Evolutionary conservation across 2,329 filamentous ascomycete species (phyloP).

Genomic region (Trichoderma atrobrunneum): DNA sequence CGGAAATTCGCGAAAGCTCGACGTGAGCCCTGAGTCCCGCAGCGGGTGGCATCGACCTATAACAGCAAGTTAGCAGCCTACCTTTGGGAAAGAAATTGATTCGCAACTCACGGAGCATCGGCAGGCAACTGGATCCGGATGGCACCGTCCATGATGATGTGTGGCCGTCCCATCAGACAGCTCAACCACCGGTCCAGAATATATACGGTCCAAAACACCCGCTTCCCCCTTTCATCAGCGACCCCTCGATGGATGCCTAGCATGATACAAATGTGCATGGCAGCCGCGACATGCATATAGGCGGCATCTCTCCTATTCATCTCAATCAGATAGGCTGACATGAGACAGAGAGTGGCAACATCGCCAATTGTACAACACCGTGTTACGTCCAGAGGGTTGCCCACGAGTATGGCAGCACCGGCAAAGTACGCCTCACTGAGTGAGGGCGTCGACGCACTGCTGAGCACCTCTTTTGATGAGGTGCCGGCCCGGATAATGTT

Average conservation of each 20-base stretch:
- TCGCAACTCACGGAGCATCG: slow-evolving; percentile 39
- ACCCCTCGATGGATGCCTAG: slow-evolving; percentile 47
- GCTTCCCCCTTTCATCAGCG: slow-evolving; percentile 43
- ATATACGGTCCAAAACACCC: slow-evolving; percentile 53
- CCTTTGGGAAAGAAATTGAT: background rate
- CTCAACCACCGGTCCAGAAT: slow-evolving; percentile 49
- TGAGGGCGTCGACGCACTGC: slow-evolving; percentile 22
- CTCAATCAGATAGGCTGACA: slow-evolving; percentile 50
- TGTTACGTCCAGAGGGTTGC: slow-evolving; percentile 46
- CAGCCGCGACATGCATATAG: slow-evolving; percentile 46
- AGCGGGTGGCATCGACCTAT: slow-evolving; percentile 43
- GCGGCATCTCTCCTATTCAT: slow-evolving; percentile 49
- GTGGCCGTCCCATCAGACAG: slow-evolving; percentile 49
- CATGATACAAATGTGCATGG: slow-evolving; percentile 48
- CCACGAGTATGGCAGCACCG: slow-evolving; percentile 42
- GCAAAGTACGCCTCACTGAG: slow-evolving; percentile 46
- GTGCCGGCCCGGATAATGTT: slow-evolving; percentile 33
- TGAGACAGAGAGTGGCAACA: slow-evolving; percentile 44
- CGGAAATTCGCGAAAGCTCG: slow-evolving; percentile 46
- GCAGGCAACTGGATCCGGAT: slow-evolving; percentile 43
- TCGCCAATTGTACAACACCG: slow-evolving; percentile 40
- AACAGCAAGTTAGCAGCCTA: background rate
- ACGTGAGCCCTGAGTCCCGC: slow-evolving; percentile 46
- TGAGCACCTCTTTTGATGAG: slow-evolving; percentile 22
- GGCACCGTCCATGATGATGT: slow-evolving; percentile 46